These are phyloP conservation scores for Hypoxylon perforatum DNA, from an alignment of 495 filamentous ascomycete species.

Conservation along the genomic window DNA sequence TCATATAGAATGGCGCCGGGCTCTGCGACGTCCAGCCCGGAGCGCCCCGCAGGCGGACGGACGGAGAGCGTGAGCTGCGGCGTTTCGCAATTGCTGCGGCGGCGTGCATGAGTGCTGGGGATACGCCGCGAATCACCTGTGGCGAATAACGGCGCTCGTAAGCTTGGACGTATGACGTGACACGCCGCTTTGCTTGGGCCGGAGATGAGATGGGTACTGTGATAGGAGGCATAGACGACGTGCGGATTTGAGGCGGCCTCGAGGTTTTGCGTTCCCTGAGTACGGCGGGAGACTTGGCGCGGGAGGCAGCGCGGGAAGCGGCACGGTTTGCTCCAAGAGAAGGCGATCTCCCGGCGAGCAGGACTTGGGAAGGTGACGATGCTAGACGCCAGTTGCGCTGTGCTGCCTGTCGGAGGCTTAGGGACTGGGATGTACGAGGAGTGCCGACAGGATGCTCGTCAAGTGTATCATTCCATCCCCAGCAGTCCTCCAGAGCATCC, in stretches of 20 bases:
- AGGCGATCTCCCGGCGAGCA: slow-evolving; percentile 42
- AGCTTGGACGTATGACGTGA: slow-evolving; percentile 47
- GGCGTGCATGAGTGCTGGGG: slow-evolving; percentile 18
- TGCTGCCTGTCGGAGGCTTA: slow-evolving; percentile 52
- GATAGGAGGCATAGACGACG: slow-evolving; percentile 59
- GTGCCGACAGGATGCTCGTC: slow-evolving; percentile 57
- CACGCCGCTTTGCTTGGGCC: slow-evolving; percentile 50
- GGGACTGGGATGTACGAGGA: slow-evolving; percentile 42
- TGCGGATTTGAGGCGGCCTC: slow-evolving; percentile 55
- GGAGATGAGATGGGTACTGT: slow-evolving; percentile 41
- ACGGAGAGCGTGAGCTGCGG: slow-evolving; percentile 56
- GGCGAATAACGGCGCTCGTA: slow-evolving; percentile 54
- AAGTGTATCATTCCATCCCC: slow-evolving; percentile 62
- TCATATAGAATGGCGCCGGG: slow-evolving; percentile 62
- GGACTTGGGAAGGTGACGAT: slow-evolving; percentile 51
- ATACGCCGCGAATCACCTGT: slow-evolving; percentile 38
- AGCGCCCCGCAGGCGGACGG: slow-evolving; percentile 54
- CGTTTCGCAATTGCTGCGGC: slow-evolving; percentile 46
- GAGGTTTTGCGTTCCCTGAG: slow-evolving; percentile 54
- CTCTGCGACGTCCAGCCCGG: slow-evolving; percentile 58
- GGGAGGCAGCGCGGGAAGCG: slow-evolving; percentile 47
- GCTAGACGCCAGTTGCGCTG: slow-evolving; percentile 49
- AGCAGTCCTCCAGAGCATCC: slow-evolving; percentile 67
- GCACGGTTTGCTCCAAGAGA: slow-evolving; percentile 46
- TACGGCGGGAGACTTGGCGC: slow-evolving; percentile 51